phyloP scores from a whole-genome alignment of 2,329 filamentous ascomycete species.

The Polytolypa hystricis region DNA sequence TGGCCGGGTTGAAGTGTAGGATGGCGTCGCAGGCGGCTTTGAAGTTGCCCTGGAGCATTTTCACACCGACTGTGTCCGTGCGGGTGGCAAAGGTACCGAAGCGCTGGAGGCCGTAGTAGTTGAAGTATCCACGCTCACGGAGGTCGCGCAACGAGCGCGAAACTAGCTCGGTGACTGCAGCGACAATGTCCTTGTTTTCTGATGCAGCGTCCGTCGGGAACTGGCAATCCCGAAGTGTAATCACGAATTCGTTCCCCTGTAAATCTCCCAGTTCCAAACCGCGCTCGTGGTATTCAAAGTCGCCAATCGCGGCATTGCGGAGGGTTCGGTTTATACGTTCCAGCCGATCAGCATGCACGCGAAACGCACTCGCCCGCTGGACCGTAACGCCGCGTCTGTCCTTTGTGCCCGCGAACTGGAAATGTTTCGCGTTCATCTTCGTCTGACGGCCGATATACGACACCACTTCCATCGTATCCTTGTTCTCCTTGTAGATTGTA shows the following conservation, averaged over 20 bases:
- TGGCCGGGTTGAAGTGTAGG: slow-evolving; percentile 57
- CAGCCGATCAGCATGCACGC: slow-evolving; percentile 52
- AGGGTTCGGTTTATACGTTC: slow-evolving; percentile 50
- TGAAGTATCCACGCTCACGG: slow-evolving; percentile 71
- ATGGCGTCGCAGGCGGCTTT: slow-evolving; percentile 69
- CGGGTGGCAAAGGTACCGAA: slow-evolving; percentile 82
- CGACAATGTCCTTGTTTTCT: slow-evolving; percentile 31
- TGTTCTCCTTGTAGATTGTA: slow-evolving; percentile 91
- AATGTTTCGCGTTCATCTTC: slow-evolving; percentile 56
- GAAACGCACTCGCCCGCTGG: slow-evolving; percentile 62
- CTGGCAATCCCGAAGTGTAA: slow-evolving; percentile 76
- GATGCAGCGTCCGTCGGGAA: slow-evolving; percentile 39
- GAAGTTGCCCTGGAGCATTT: slow-evolving; percentile 72
- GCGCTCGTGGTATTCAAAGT: slow-evolving; percentile 64
- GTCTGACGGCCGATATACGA: slow-evolving; percentile 64
- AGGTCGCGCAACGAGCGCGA: slow-evolving; percentile 55
- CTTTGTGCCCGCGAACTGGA: slow-evolving; percentile 81
- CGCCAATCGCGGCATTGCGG: slow-evolving; percentile 56
- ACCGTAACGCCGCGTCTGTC: slow-evolving; percentile 78
- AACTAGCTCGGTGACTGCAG: slow-evolving; percentile 36
- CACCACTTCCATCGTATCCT: slow-evolving; percentile 87
- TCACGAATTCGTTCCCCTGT: slow-evolving; percentile 80
- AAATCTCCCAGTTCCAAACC: slow-evolving; percentile 75
- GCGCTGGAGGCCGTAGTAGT: slow-evolving; percentile 95
- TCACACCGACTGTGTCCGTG: slow-evolving; percentile 73